phyloP scores from a whole-genome alignment of 192 early-diverging fungal genomes.

The Rhizoclosmatium globosum region DNA sequence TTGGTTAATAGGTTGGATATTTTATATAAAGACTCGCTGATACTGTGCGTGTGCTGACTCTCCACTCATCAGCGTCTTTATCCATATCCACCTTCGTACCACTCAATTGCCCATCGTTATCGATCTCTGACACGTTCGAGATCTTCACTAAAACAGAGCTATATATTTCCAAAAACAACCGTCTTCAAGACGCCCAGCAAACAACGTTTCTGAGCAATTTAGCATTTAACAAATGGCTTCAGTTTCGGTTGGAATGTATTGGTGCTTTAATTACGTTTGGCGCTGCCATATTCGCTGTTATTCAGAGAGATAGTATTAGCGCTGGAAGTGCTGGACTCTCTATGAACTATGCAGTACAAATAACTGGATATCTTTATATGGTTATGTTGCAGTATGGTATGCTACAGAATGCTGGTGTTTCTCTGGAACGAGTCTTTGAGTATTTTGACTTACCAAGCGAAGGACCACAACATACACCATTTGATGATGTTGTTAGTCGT shows the following conservation, averaged over 20 bases:
- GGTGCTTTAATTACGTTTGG: conserved; percentile 63
- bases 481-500: too few relatives aligned
- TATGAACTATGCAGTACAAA: conserved; percentile 46
- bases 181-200: conserved; percentile 57
- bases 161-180: conserved; percentile 60
- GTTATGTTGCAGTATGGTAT: conserved; percentile 43
- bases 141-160: too few relatives aligned
- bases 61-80: too few relatives aligned
- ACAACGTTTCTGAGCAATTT: conserved; percentile 71
- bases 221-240: conserved; percentile 36
- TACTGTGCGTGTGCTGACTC: too few relatives aligned
- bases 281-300: conserved; percentile 51
- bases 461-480: conserved; percentile 29
- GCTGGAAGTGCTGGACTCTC: not conserved
- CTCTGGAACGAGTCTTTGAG: conserved; percentile 44
- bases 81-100: too few relatives aligned
- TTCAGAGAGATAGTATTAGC: conserved; percentile 13
- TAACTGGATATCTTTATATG: conserved; percentile 51
- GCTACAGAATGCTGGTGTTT: conserved; percentile 55
- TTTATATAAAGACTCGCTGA: too few relatives aligned
- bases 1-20: too few relatives aligned
- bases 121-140: too few relatives aligned
- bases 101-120: too few relatives aligned
- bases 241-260: conserved; percentile 35
- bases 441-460: conserved; percentile 40